These are phyloP conservation scores for Aspergillus sp. DNA, from an alignment of 2,329 filamentous ascomycete genomes.

Conservation along the genomic window DNA sequence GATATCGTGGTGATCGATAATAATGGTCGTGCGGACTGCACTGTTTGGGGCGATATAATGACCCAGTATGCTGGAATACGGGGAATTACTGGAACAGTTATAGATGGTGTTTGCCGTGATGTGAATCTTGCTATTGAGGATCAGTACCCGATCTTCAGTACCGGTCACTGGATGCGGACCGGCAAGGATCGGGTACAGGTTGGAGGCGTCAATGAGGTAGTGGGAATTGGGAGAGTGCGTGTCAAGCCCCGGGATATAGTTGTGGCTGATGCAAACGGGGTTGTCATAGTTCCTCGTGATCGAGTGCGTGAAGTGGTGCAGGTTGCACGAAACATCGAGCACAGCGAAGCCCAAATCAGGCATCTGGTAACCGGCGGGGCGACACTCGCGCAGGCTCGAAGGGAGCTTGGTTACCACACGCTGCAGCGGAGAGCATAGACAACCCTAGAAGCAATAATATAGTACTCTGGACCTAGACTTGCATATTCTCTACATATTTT, in stretches of 20 bases:
- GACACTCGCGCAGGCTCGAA: not conserved
- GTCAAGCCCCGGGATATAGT: conserved; percentile 31
- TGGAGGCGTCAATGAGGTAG: conserved; percentile 28
- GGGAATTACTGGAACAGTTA: conserved; percentile 22
- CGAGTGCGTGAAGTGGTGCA: not conserved
- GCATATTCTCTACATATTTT: too few species aligned
- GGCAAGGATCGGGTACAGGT: conserved; percentile 35
- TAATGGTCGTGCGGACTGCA: conserved; percentile 34
- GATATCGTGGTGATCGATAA: conserved; percentile 38
- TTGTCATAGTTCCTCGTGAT: not conserved
- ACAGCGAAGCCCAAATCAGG: not conserved
- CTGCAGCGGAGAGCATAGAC: not conserved
- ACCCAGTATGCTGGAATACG: conserved; percentile 23
- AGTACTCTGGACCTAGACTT: too few species aligned
- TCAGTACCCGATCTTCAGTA: conserved; percentile 31
- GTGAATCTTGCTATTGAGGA: conserved; percentile 30
- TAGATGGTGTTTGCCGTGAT: conserved; percentile 35
- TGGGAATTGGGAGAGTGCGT: conserved; percentile 30
- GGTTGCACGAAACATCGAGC: not conserved
- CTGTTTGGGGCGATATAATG: conserved; percentile 40
- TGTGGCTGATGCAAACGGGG: conserved; percentile 17
- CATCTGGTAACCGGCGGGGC: not conserved
- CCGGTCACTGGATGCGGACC: conserved; percentile 35
- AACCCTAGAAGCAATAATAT: too few species aligned
- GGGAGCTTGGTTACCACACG: not conserved